Conservation (phyloP, 192 early-diverging fungal species). For the Rhizophagus sp. region DNA sequence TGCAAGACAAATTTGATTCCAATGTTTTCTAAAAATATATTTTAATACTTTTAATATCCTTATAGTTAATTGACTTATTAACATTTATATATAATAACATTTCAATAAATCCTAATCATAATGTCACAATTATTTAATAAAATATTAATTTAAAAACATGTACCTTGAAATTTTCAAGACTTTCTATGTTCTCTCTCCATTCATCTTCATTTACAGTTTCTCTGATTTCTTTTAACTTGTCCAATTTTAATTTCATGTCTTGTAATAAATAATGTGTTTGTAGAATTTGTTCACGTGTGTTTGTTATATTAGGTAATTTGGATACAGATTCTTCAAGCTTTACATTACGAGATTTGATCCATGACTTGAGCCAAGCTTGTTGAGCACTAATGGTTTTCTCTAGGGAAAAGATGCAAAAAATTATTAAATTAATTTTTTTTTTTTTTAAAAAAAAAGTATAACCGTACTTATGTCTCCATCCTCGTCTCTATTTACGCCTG, state of each 20-base stretch:
- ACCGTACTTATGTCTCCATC: no score
- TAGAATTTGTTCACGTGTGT: conserved; percentile 2
- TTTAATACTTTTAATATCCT: background rate
- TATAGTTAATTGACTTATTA: no score
- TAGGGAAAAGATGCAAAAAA: background rate
- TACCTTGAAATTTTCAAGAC: conserved; percentile 14
- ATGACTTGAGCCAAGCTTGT: conserved; percentile 18
- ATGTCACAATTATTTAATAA: no score
- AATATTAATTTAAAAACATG: no score
- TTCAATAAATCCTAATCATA: no score
- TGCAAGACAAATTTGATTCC: background rate
- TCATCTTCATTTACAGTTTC: conserved; percentile 5
- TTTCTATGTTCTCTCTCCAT: background rate
- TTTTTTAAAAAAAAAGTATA: no score
- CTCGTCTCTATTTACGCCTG: no score
- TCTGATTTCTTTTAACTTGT: background rate
- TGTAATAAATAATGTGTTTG: background rate
- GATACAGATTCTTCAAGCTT: background rate
- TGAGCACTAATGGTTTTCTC: conserved; percentile 5
- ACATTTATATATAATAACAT: no score
- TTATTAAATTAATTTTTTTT: background rate
- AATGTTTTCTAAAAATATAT: background rate
- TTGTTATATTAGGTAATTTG: background rate
- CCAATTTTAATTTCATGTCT: background rate
- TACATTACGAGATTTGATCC: conserved; percentile 14